Base-by-base conservation (phyloP, 2,329 filamentous ascomycete species). In the Neocatenulostroma microsporum region DNA sequence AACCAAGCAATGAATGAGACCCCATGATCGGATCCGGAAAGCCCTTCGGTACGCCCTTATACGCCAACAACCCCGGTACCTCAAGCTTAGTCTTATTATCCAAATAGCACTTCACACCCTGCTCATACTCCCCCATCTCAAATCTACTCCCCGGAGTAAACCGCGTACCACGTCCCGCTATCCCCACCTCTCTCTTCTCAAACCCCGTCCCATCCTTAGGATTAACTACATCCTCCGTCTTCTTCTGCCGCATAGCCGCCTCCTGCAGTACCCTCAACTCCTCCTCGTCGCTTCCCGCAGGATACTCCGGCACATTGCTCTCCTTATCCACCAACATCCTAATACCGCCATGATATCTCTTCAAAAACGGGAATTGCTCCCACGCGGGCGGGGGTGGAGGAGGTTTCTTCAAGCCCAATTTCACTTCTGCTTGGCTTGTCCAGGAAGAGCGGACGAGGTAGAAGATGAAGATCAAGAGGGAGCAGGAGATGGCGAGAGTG, bases 331-430 rank as follows among this genome's bases (percentile, higher is more conserved):
- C 75, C 43, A 98, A 56, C 0, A 74, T 82, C 46, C 80, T 73
- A 41, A 98, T 72, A 1, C 91, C 91, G 11, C 87, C 89, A 58
- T 95, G 91, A 58, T 95, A 98, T 45, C 88, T 74, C 42, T 80
- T 81, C 43, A 98, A 62, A 53, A 94, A 93, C 0, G 79, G 77
- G 56, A 94, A 96, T 8, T 73, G 75, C 57, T 94, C 84, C 87
- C 88, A 96, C n/a, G 74, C 62, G 0, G 79, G 76, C 10, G 84
- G 83, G 14, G 78, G 74, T 0, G 76, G 70, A 10, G 72, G 72
- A 46, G 78, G 77, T 21, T 54, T 51, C 23, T 50, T 46, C 35
- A 52, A 19, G 12, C 75, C 72, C 19, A 82, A 55, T 40, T 73
- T 72, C 34, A 72, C 60, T 43, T 73, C 66, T 15, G 82, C 65